Evolutionary conservation across 2,329 filamentous ascomycete species (phyloP).

Genomic region (Hypoxylon sp.): DNA sequence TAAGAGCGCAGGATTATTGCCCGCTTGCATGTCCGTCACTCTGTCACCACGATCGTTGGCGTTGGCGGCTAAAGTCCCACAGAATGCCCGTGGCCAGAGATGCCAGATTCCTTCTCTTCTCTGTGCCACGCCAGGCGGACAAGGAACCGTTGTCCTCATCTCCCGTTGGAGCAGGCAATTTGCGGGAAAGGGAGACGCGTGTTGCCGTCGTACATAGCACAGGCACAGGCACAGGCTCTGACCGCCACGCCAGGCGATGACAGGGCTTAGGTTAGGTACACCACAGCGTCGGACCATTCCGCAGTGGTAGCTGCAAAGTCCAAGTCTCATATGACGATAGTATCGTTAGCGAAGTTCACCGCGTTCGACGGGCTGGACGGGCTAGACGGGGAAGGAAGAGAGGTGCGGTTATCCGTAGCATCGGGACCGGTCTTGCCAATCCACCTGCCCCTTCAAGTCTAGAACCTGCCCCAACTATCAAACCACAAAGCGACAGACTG

Average conservation of each 20-base stretch:
- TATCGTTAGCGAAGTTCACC: background rate
- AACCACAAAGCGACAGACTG: constrained; percentile 20
- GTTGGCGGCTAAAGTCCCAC: constrained; percentile 33
- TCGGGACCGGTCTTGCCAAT: constrained; percentile 38
- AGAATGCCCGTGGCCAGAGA: too few species aligned
- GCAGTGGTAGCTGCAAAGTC: constrained; percentile 8
- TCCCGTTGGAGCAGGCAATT: constrained; percentile 24
- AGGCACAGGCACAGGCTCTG: too few species aligned
- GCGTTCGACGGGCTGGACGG: too few species aligned
- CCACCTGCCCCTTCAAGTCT: constrained; percentile 36
- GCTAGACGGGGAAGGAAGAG: constrained; percentile 13
- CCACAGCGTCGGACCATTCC: constrained; percentile 8
- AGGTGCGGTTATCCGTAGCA: constrained; percentile 36
- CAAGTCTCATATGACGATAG: background rate
- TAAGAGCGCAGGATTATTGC: constrained; percentile 20
- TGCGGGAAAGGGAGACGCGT: constrained; percentile 24
- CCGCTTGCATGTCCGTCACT: constrained; percentile 22
- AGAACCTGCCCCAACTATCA: constrained; percentile 29
- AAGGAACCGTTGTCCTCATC: constrained; percentile 30
- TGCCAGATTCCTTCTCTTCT: constrained; percentile 15
- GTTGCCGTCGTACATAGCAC: constrained; percentile 23
- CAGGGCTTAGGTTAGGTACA: constrained; percentile 6
- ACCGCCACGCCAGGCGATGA: constrained; percentile 11
- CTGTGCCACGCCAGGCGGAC: constrained; percentile 18
- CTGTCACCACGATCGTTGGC: constrained; percentile 23